A percentile compares a stretch with the other conserved stretches of the same genome.
These are phyloP conservation scores for Brassica rapa DNA, from an alignment of 345 rosid genomes.

Conservation along the genomic window DNA sequence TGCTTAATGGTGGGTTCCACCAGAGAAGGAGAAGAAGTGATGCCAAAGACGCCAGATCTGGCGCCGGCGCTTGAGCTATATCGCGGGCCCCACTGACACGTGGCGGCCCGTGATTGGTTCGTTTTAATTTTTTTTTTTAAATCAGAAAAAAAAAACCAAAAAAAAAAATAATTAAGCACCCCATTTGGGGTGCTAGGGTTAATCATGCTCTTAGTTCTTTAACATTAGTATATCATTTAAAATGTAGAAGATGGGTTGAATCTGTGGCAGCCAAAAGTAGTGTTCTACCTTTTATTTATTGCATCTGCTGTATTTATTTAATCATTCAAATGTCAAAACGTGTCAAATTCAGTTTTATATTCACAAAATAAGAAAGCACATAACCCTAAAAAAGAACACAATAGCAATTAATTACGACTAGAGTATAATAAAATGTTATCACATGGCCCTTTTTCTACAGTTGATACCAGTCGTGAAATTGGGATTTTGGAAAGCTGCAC, in stretches of 20 bases:
- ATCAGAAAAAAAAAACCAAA: too few relatives aligned
- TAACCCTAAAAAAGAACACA: neutral
- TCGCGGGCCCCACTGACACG: too few relatives aligned
- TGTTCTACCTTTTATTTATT: neutral
- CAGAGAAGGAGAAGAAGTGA: too few relatives aligned
- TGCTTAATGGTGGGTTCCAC: too few relatives aligned
- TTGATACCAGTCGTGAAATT: conserved; percentile 4
- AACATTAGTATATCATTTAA: neutral
- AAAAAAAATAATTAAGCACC: too few relatives aligned
- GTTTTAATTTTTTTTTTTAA: too few relatives aligned
- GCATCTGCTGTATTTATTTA: neutral
- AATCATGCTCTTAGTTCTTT: too few relatives aligned
- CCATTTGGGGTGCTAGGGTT: too few relatives aligned
- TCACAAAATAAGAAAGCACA: neutral
- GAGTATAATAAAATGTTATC: neutral
- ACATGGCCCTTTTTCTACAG: neutral
- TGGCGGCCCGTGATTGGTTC: too few relatives aligned
- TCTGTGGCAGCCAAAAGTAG: neutral
- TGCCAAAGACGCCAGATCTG: too few relatives aligned
- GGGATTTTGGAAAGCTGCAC: conserved; percentile 5
- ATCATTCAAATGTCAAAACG: neutral
- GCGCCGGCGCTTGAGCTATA: too few relatives aligned
- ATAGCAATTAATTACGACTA: neutral
- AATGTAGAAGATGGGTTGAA: neutral
- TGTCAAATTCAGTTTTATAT: neutral